Evolutionary conservation across 2,329 filamentous ascomycete species (phyloP), one percentile per base, ranked within the genome.

Genomic region (Pyricularia pennisetigena): DNA sequence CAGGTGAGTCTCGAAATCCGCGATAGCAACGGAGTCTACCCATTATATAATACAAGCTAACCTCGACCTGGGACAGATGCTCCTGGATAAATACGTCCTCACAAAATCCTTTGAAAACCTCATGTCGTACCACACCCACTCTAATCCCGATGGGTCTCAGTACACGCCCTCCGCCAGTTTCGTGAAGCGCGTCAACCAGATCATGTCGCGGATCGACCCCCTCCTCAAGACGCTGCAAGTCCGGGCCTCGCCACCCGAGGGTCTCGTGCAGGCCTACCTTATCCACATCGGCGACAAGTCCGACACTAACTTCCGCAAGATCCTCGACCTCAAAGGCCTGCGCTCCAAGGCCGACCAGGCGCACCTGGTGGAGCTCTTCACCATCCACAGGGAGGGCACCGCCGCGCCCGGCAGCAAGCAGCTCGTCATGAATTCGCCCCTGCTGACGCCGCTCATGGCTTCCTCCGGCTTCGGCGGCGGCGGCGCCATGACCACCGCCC

Each of bases 181-280:
- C 76, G 85, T 92, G 72, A 96, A 97, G 79, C 90, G 95, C 64
- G 92, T 97, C 66, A 92, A 90, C 75, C 86, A 89, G 70, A 90
- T 87, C 75, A 95, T 97, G 84, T 88, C 88, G 69, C 92, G 93
- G 72, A 89, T 98, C 71, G 94, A 98, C 74, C 91, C 93, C 0
- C 86, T 99, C 26, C 89, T 99, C 73, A 99, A 99, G 79, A 98
- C 95, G 2, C 86, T 99, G 3, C 95, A 99, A 82, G 94, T 99
- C 65, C 92, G 92, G 30, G 88, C 94, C 2, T 92, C 91, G 4
- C 95, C 95, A 0, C 91, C 94, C 0, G 95, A 99, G 81, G 94
- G 92, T 1, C 86, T 99, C 3, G 94, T 99, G 0, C 94, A 98
- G 80, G 95, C 95, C 41, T 99, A 99, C 77, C 88, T 99, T 41